A percentile compares a stretch with the other conserved stretches of the same genome.
These are phyloP conservation scores for Candida ascalaphidarum DNA, from an alignment of 805 yeast species.

Conservation along the genomic window DNA sequence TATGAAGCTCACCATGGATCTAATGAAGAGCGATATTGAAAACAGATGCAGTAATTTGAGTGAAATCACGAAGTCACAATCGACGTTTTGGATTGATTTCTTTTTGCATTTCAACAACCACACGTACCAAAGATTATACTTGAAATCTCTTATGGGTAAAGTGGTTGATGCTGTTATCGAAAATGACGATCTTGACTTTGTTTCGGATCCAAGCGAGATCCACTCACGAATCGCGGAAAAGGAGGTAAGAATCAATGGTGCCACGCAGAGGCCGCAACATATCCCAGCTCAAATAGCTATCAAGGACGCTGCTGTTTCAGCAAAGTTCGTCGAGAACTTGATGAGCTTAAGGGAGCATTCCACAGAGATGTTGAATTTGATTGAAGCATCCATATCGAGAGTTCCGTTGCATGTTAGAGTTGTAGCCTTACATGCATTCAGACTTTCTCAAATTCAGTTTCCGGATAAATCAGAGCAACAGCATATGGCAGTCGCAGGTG, in stretches of 20 bases:
- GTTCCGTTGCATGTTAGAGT: slow-evolving; percentile 29
- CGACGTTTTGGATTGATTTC: slow-evolving; percentile 36
- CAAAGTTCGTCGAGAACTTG: slow-evolving; percentile 62
- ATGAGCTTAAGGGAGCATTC: slow-evolving; percentile 66
- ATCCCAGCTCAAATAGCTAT: slow-evolving; percentile 62
- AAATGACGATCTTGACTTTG: slow-evolving; percentile 53
- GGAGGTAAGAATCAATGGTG: slow-evolving; percentile 26
- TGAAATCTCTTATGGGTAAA: slow-evolving; percentile 33
- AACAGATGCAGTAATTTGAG: slow-evolving; percentile 16
- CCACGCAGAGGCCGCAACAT: slow-evolving; percentile 23
- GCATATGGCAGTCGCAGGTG: slow-evolving; percentile 61
- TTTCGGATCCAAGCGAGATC: slow-evolving; percentile 68
- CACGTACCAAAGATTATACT: slow-evolving; percentile 39
- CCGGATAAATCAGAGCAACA: slow-evolving; percentile 54
- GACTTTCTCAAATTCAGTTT: slow-evolving; percentile 35
- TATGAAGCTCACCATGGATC: slow-evolving; percentile 44
- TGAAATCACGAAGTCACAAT: slow-evolving; percentile 30
- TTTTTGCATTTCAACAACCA: slow-evolving; percentile 36
- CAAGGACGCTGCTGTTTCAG: slow-evolving; percentile 66
- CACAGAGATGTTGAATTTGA: slow-evolving; percentile 46
- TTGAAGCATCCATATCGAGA: slow-evolving; percentile 34
- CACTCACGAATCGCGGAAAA: slow-evolving; percentile 31
- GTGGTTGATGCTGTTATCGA: slow-evolving; percentile 30
- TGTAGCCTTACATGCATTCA: slow-evolving; percentile 24
- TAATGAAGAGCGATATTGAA: slow-evolving; percentile 35